These are phyloP conservation scores for Sedum album DNA, from an alignment of 164 flowering plant species.

Conservation along the genomic window DNA sequence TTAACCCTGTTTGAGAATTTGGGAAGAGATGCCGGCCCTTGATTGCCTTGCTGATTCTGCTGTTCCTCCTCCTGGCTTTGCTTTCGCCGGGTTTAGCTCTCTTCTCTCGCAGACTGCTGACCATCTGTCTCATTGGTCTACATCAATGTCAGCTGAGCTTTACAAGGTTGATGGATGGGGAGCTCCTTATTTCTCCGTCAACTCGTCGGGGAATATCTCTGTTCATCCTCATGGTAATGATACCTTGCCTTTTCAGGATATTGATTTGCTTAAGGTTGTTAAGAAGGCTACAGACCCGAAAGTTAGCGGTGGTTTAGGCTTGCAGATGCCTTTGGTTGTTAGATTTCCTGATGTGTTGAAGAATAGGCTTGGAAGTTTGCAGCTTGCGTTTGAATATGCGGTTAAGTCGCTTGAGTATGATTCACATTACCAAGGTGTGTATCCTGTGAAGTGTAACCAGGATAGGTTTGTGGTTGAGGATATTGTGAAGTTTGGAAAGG, in stretches of 20 bases:
- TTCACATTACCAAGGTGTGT: too few relatives aligned
- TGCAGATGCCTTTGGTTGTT: conserved; percentile 71
- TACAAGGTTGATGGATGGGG: too few relatives aligned
- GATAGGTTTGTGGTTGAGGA: too few relatives aligned
- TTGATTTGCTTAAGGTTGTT: conserved; percentile 81
- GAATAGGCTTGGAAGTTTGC: too few relatives aligned
- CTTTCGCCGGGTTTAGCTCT: conserved; percentile 51
- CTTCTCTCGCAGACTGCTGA: conserved; percentile 42
- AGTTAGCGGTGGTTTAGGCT: conserved; percentile 61
- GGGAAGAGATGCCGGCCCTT: conserved; percentile 84
- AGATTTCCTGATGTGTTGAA: conserved; percentile 90
- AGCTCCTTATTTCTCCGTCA: too few relatives aligned
- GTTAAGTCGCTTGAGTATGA: too few relatives aligned
- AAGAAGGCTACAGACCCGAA: conserved; percentile 70
- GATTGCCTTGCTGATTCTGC: conserved; percentile 67
- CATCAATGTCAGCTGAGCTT: too few relatives aligned
- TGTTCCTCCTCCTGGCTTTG: conserved; percentile 56
- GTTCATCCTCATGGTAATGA: conserved; percentile 61
- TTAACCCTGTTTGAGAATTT: too few relatives aligned
- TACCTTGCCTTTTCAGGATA: conserved; percentile 74
- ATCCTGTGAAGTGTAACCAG: too few relatives aligned
- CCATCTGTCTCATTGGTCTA: conserved; percentile 27
- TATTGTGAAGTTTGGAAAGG: conserved; percentile 62
- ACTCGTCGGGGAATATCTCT: too few relatives aligned
- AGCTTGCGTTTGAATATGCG: conserved; percentile 70